Evolutionary conservation across 2,329 filamentous ascomycete genomes (phyloP).

Genomic region (Zymoseptoria passerinii): DNA sequence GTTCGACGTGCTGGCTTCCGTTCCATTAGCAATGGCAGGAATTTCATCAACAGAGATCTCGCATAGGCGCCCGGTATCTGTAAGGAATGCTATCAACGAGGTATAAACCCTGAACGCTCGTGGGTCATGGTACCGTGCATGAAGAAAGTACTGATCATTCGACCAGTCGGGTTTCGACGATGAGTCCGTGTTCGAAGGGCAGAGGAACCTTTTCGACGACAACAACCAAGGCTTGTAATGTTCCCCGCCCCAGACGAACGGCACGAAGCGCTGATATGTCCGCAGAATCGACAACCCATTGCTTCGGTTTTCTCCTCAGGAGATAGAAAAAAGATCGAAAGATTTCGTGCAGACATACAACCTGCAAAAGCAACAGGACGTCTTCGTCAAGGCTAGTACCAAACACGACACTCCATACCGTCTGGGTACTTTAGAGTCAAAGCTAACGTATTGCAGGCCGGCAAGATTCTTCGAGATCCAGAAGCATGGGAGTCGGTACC

Average conservation of each 20-base stretch:
- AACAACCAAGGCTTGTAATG: slow-evolving; percentile 13
- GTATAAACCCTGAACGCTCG: neutral
- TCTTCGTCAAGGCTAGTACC: slow-evolving; percentile 15
- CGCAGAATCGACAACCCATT: slow-evolving; percentile 19
- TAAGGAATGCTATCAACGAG: neutral
- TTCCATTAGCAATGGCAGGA: neutral
- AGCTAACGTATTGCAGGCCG: slow-evolving; percentile 11
- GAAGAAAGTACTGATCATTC: neutral
- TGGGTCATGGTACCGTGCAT: neutral
- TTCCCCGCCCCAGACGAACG: neutral
- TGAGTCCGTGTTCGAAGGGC: neutral
- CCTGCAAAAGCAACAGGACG: slow-evolving; percentile 10
- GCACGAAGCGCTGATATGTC: neutral
- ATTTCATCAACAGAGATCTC: neutral
- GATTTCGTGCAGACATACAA: slow-evolving; percentile 10
- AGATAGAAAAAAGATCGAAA: slow-evolving; percentile 12
- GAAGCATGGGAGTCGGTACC: slow-evolving; percentile 20
- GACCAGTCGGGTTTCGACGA: neutral
- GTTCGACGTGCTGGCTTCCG: neutral
- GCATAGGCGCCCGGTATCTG: neutral
- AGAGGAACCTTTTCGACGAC: slow-evolving; percentile 8
- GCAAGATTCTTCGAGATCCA: slow-evolving; percentile 21
- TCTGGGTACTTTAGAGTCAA: neutral
- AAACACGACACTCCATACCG: neutral
- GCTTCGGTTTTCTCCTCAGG: slow-evolving; percentile 7